Conservation (phyloP, 805 yeast species). For the Millerozyma acaciae region DNA sequence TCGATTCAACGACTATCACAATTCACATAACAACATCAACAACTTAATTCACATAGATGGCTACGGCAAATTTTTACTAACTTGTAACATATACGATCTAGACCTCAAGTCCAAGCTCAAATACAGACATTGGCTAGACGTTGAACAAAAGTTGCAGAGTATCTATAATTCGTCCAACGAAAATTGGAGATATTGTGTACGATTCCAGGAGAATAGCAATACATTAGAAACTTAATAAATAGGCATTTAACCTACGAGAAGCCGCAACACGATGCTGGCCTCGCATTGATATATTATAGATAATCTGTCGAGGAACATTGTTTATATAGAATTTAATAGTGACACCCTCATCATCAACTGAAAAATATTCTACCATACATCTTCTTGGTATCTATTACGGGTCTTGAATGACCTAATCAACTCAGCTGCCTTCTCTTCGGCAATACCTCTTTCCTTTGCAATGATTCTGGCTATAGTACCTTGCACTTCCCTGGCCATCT, state of each 20-base stretch:
- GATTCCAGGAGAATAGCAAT: conserved; percentile 5
- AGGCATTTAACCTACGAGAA: conserved; percentile 1
- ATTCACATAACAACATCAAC: conserved; percentile 26
- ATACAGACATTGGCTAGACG: conserved; percentile 42
- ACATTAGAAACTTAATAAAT: conserved; percentile 3
- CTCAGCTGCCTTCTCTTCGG: conserved; percentile 68
- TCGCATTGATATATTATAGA: neutral
- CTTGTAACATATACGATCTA: conserved; percentile 44
- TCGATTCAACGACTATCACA: conserved; percentile 23
- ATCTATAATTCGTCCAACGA: conserved; percentile 30
- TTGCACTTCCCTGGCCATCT: conserved; percentile 94
- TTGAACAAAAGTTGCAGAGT: conserved; percentile 35
- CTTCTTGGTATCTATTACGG: conserved; percentile 91
- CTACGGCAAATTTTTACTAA: conserved; percentile 23
- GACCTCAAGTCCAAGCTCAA: conserved; percentile 45
- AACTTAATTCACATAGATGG: conserved; percentile 22
- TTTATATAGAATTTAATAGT: neutral
- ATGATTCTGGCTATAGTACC: conserved; percentile 61
- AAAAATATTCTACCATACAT: conserved; percentile 74
- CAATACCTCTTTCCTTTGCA: conserved; percentile 56
- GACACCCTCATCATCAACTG: too few species aligned
- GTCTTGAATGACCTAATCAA: conserved; percentile 74
- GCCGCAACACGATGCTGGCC: neutral
- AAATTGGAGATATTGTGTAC: conserved; percentile 27
- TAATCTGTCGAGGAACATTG: neutral